Evolutionary conservation across 768 basidiomycete species (phyloP).

Genomic region (Termitomyces sp.): DNA sequence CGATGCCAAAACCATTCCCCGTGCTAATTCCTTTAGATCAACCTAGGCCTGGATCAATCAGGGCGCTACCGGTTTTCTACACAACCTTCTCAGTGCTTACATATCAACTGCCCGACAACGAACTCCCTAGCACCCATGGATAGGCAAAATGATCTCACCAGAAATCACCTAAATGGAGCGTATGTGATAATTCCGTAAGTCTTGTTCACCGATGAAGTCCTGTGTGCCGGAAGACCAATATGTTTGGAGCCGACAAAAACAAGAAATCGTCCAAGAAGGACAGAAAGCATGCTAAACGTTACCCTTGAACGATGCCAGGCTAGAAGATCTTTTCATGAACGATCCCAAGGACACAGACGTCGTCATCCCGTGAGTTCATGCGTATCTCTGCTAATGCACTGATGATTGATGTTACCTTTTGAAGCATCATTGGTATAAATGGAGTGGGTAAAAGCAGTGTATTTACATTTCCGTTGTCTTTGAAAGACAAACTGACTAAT

Average conservation of each 20-base stretch:
- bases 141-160: not conserved
- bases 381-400: not conserved
- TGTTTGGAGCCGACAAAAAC: not conserved
- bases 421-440: slow-evolving; percentile 16
- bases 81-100: not conserved
- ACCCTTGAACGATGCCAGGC: not conserved
- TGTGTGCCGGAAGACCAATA: not conserved
- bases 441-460: slow-evolving; percentile 18
- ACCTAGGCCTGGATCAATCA: not conserved
- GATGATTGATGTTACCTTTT: not conserved
- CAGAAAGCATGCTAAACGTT: not conserved
- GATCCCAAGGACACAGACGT: slow-evolving; percentile 9
- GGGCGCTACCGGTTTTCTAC: not conserved
- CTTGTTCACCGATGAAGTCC: not conserved
- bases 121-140: too few relatives aligned
- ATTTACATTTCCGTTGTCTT: not conserved
- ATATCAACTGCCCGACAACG: too few relatives aligned
- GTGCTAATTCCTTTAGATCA: not conserved
- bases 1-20: not conserved
- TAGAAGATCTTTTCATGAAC: slow-evolving; percentile 6
- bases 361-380: slow-evolving; percentile 13
- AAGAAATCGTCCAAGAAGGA: not conserved
- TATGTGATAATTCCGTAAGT: slow-evolving; percentile 4
- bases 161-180: not conserved
- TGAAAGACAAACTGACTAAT: not conserved